These are phyloP conservation scores for Lodderomyces parapsilosis DNA, from an alignment of 1,139 yeast genomes.

Conservation along the genomic window DNA sequence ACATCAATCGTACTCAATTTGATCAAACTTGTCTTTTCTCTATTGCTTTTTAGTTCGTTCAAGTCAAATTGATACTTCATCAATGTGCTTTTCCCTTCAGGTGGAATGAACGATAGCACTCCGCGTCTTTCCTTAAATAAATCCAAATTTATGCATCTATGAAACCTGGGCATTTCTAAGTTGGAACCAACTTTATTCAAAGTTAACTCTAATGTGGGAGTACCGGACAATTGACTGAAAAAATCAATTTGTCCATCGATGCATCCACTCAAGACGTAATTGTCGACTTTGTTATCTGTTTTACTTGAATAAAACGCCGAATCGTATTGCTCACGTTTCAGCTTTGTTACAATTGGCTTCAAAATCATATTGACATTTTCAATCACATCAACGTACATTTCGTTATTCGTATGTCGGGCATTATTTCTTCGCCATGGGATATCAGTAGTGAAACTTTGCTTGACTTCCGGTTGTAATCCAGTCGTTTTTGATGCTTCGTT, in stretches of 20 bases:
- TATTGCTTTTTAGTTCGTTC: conserved; percentile 9
- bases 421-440: conserved; percentile 76
- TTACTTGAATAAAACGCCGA: conserved; percentile 38
- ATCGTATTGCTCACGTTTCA: conserved; percentile 21
- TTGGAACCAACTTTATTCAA: conserved; percentile 46
- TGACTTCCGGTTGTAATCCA: conserved; percentile 4
- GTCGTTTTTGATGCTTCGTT: conserved; percentile 31
- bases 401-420: conserved; percentile 70
- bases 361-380: conserved; percentile 56
- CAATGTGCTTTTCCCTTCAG: conserved; percentile 74
- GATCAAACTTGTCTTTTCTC: conserved; percentile 25
- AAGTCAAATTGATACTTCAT: conserved; percentile 65
- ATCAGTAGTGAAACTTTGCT: conserved; percentile 9
- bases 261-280: conserved; percentile 50
- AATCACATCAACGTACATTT: conserved; percentile 73
- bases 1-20: conserved; percentile 65
- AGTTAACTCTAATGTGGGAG: conserved; percentile 65
- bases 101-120: conserved; percentile 71
- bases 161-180: conserved; percentile 54
- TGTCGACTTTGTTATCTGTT: conserved; percentile 19
- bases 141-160: conserved; percentile 53
- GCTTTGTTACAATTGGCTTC: conserved; percentile 22
- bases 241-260: conserved; percentile 66
- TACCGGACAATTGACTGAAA: conserved; percentile 69
- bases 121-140: conserved; percentile 43